Evolutionary conservation across 192 early-diverging fungal genomes (phyloP), one percentile per base, ranked within the genome.

Genomic region (Borealophlyctis nickersoniae): DNA sequence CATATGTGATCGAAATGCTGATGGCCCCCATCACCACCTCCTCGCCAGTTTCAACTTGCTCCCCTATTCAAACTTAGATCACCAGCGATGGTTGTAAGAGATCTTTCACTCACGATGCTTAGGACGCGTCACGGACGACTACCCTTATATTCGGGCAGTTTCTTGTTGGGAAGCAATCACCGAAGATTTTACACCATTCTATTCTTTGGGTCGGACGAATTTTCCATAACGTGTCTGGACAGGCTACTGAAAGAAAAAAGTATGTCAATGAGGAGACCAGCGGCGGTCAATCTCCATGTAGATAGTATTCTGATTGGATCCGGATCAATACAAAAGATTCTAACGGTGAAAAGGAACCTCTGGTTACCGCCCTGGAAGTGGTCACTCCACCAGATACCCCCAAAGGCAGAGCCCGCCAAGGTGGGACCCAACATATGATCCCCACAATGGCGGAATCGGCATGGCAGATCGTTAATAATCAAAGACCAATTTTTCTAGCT

Each of bases 121-220:
- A n/a, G n/a, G n/a, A n/a, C n/a, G n/a, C n/a, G n/a, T n/a, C n/a
- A n/a, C n/a, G n/a, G n/a, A n/a, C n/a, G n/a, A n/a, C n/a, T n/a
- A n/a, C n/a, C n/a, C n/a, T n/a, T 45, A 45, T 45, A 45, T 45
- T 13, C 39, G 9, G 39, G 39, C 39, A 7, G 19, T 45, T 45
- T 7, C 9, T 45, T 45, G 39, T 45, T n/a, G n/a, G n/a, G n/a
- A 19, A 45, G 9, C 39, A 45, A 7, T 45, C 7, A 19, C 19
- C 39, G 39, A 54, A 66, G 34, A 68, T 36, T 23, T 24, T 73
- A 65, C 61, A 79, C 56, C 56, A 56, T 94, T 2, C 68, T 96
- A 16, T 96, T 95, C 69, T 95, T 95, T 79, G 94, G 94, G 0
- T 87, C 87, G 36, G 92, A 94, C 64, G 78, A 88, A 28, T 96